Percentiles rank a stretch among this genome's conserved stretches.
These are phyloP conservation scores for Fusarium sp. DNA, from an alignment of 2,329 filamentous ascomycete genomes.

Conservation along the genomic window DNA sequence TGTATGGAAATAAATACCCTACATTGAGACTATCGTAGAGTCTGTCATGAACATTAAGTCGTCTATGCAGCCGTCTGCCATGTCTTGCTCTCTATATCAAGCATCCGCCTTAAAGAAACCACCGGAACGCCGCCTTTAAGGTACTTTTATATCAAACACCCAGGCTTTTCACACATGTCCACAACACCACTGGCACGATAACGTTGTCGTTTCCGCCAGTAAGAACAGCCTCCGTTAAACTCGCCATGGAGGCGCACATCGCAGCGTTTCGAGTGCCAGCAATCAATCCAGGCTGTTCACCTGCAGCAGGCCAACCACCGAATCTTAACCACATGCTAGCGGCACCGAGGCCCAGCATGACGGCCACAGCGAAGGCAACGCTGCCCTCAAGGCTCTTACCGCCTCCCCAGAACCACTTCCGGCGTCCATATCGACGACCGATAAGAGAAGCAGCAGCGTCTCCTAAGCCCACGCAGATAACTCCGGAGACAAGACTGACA, in stretches of 20 bases:
- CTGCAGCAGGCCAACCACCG: conserved; percentile 76
- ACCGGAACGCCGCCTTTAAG: conserved; percentile 30
- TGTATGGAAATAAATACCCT: conserved; percentile 1
- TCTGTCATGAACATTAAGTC: conserved; percentile 42
- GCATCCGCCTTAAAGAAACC: background rate
- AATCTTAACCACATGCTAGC: conserved; percentile 80
- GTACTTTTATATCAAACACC: conserved; percentile 58
- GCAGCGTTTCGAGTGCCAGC: conserved; percentile 71
- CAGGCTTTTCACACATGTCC: conserved; percentile 88
- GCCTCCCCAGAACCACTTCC: conserved; percentile 96
- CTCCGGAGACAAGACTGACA: conserved; percentile 89
- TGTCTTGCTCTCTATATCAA: conserved; percentile 18
- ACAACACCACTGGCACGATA: conserved; percentile 91
- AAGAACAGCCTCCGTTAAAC: conserved; percentile 92
- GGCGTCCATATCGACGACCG: conserved; percentile 84
- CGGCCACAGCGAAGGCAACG: conserved; percentile 82
- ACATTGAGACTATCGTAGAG: conserved; percentile 2
- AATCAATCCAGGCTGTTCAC: conserved; percentile 53
- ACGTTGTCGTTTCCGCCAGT: conserved; percentile 99
- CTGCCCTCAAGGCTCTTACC: conserved; percentile 95
- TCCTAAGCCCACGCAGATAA: conserved; percentile 94
- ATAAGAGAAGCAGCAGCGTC: conserved; percentile 94
- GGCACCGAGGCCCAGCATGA: conserved; percentile 77
- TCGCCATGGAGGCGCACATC: conserved; percentile 82
- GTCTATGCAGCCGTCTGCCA: conserved; percentile 28